phyloP scores from a whole-genome alignment of 306 rosid genomes.

The Cucurbita maxima region DNA sequence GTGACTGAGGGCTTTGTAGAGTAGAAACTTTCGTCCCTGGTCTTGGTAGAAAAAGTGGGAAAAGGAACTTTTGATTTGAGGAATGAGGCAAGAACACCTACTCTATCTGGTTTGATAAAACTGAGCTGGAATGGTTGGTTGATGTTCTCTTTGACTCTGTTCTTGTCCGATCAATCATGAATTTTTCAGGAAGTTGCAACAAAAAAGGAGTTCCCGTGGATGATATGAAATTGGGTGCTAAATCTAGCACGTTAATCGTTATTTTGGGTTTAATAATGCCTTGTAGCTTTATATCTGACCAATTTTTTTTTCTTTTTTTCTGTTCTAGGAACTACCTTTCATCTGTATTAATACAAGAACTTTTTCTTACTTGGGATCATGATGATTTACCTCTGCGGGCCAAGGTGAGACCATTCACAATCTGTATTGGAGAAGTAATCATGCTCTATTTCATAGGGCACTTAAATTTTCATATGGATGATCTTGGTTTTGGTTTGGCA shows the following conservation, averaged over 20 bases:
- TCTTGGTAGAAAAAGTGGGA: background rate
- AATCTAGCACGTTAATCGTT: background rate
- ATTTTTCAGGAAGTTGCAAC: background rate
- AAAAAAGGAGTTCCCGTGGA: background rate
- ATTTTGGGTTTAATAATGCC: background rate
- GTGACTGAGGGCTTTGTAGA: background rate
- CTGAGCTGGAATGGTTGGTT: no score
- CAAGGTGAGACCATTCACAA: slow-evolving; percentile 28
- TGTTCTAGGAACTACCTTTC: slow-evolving; percentile 84
- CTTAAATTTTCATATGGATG: background rate
- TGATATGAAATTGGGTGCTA: background rate
- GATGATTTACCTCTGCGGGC: slow-evolving; percentile 83
- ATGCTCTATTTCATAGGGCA: background rate
- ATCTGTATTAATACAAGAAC: slow-evolving; percentile 91
- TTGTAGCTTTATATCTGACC: slow-evolving; percentile 1
- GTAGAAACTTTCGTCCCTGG: background rate
- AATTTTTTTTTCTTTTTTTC: background rate
- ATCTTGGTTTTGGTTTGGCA: background rate
- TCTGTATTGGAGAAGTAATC: background rate
- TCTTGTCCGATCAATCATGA: background rate
- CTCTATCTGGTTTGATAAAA: no score
- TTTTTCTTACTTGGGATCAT: slow-evolving; percentile 95
- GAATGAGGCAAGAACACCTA: background rate
- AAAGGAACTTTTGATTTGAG: background rate
- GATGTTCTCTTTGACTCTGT: no score